phyloP scores from a whole-genome alignment of 345 rosid species.

The Zanthoxylum bungeanum region DNA sequence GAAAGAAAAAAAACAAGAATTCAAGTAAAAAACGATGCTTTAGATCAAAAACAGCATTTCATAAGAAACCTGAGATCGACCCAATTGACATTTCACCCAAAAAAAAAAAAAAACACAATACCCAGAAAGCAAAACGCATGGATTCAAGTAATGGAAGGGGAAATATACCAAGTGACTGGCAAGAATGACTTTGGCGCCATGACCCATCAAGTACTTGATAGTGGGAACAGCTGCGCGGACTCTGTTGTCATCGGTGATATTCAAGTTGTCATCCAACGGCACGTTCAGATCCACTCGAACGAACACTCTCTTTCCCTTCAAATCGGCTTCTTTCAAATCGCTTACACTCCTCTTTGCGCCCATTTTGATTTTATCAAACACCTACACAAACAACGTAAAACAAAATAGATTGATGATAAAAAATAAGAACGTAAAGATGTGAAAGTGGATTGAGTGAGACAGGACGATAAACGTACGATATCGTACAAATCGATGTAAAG shows the following conservation, averaged over 20 bases:
- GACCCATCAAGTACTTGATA: slow-evolving; percentile 43
- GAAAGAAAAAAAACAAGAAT: not conserved
- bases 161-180: slow-evolving; percentile 41
- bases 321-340: slow-evolving; percentile 42
- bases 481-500: not conserved
- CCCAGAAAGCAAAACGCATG: not conserved
- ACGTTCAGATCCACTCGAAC: slow-evolving; percentile 62
- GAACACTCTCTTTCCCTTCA: slow-evolving; percentile 70
- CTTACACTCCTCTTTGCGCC: slow-evolving; percentile 57
- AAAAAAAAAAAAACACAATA: not conserved
- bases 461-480: not conserved
- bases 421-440: not conserved
- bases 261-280: slow-evolving; percentile 45
- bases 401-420: not conserved
- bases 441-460: not conserved
- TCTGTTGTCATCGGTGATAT: slow-evolving; percentile 54
- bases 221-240: slow-evolving; percentile 60
- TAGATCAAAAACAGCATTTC: not conserved
- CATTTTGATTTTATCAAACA: slow-evolving; percentile 15
- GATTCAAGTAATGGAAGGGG: not conserved
- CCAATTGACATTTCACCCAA: not conserved
- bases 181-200: slow-evolving; percentile 45
- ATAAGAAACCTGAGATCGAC: not conserved
- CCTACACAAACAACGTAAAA: not conserved
- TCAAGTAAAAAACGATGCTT: not conserved